Base-by-base conservation (phyloP, 352 stramenopile species). In the Plasmopara muralis region DNA sequence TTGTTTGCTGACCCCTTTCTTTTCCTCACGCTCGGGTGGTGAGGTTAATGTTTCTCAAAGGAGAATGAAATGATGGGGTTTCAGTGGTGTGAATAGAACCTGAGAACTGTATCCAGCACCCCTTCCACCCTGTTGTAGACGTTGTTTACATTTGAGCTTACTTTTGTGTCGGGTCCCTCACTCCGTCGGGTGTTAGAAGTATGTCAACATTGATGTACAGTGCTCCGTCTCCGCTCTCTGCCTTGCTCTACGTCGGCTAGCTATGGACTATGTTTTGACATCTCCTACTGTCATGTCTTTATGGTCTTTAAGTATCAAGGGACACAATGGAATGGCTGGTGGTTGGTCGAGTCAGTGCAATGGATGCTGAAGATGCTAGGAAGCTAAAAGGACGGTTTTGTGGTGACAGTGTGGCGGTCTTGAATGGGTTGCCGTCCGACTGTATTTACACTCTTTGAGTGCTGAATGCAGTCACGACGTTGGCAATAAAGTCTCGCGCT, bases 1-100 rank as follows among this genome's bases (percentile, higher is more conserved):
- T 74, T 86, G 50, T 83, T 87, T 87, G 55, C 60, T 82, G 64
- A 79, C 74, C 74, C 67, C 76, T 87, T 87, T 85, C 70, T 68
- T 85, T 75, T 83, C 73, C 73, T 81, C 54, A 72, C 53, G 35
- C 52, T 62, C 30, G 61, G 52, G 14, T 16, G 3, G 51, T 12
- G 37, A 56, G 49, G 50, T 20, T 2, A 10, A 35, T 45, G 25
- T 39, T 39, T 4, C 31, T 53, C 74, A 83, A 83, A 77, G 73
- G 74, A 83, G 57, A 34, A 70, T 70, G 73, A 85, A 87, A 87
- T 87, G 71, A 43, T 59, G 76, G 67, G 75, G 76, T 85, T 74
- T 61, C 47, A 77, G 73, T 76, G 70, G 49, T 65, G 54, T 54
- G 16, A 55, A 25, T 16, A n/a, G 29, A 28, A 51, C 40, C 64